Percentiles rank a stretch among this genome's conserved stretches.
These are phyloP conservation scores for Eucommia ulmoides DNA, from an alignment of 257 asterid genomes.

Conservation along the genomic window DNA sequence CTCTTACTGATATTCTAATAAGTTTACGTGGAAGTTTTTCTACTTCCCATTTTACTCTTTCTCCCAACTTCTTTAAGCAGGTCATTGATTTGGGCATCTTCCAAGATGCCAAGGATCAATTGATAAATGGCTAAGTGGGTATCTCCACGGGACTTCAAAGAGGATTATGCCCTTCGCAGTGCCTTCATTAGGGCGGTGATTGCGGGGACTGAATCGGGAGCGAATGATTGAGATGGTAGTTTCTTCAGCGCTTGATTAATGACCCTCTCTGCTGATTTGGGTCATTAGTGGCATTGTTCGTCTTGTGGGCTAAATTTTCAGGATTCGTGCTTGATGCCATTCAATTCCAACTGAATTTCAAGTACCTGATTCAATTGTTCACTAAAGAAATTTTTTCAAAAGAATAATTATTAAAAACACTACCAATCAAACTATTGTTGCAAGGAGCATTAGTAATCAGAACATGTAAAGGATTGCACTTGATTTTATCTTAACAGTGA, in stretches of 20 bases:
- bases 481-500: too few relatives aligned
- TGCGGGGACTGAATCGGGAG: conserved; percentile 45
- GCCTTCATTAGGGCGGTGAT: conserved; percentile 50
- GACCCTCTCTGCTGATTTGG: conserved; percentile 52
- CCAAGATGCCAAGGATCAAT: conserved; percentile 45
- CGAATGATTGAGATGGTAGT: conserved; percentile 44
- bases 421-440: too few relatives aligned
- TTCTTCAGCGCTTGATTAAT: conserved; percentile 42
- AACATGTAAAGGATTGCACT: too few relatives aligned
- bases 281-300: conserved; percentile 25
- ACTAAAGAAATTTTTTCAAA: too few relatives aligned
- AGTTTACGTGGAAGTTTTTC: too few relatives aligned
- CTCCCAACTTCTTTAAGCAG: conserved; percentile 48
- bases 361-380: too few relatives aligned
- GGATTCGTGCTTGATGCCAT: not conserved
- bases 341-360: not conserved
- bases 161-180: conserved; percentile 46
- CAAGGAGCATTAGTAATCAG: too few relatives aligned
- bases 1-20: too few relatives aligned
- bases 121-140: conserved; percentile 56
- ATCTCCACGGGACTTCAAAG: conserved; percentile 45
- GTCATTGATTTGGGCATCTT: conserved; percentile 48
- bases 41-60: conserved; percentile 42
- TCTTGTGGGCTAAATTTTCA: not conserved
- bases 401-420: too few relatives aligned